These are phyloP conservation scores for Musa itinerans DNA, from an alignment of 176 grass and related monocot genomes.

Conservation along the genomic window DNA sequence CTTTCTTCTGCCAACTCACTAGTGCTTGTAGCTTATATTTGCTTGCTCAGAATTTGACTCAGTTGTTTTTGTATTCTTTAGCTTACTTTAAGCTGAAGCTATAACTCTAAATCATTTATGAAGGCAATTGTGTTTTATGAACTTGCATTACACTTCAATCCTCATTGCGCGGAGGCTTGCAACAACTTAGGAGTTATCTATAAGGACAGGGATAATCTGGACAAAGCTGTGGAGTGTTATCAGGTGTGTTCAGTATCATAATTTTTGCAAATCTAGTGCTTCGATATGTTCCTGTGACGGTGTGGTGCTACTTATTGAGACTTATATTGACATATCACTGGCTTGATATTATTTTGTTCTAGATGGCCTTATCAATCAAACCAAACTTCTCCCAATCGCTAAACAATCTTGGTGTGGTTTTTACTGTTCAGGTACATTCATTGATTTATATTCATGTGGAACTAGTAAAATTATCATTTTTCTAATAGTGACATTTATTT, in stretches of 20 bases:
- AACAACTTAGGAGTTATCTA: slow-evolving; percentile 99
- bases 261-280: slow-evolving; percentile 13
- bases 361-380: slow-evolving; percentile 97
- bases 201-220: slow-evolving; percentile 98
- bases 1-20: neutral
- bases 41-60: no score
- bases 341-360: slow-evolving; percentile 18
- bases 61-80: neutral
- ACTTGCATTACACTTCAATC: slow-evolving; percentile 98
- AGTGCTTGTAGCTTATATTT: no score
- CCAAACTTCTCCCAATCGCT: slow-evolving; percentile 91
- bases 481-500: neutral
- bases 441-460: slow-evolving; percentile 16
- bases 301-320: neutral
- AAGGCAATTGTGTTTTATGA: slow-evolving; percentile 99
- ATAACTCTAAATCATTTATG: slow-evolving; percentile 21
- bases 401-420: slow-evolving; percentile 98
- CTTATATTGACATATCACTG: neutral
- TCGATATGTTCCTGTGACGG: slow-evolving; percentile 9
- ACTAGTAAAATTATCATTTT: neutral
- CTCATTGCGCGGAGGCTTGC: slow-evolving; percentile 89
- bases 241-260: slow-evolving; percentile 41
- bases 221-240: slow-evolving; percentile 99
- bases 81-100: slow-evolving; percentile 7
- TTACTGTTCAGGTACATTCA: slow-evolving; percentile 82